phyloP scores from a whole-genome alignment of 2,329 filamentous ascomycete genomes.

The Cladobotryum mycophilum region DNA sequence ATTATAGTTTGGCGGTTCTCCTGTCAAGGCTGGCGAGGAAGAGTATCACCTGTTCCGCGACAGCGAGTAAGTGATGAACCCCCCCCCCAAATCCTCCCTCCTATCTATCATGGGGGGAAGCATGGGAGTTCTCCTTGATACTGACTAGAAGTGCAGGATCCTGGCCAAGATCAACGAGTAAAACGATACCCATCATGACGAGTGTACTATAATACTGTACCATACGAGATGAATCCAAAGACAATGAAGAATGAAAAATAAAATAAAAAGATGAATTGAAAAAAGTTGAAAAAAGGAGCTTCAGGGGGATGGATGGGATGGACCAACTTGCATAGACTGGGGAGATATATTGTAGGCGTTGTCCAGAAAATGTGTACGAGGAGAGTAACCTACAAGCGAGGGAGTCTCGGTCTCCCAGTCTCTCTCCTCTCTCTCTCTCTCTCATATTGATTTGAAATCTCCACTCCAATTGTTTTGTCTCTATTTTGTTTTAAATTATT shows the following conservation, averaged over 20 bases:
- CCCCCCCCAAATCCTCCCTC: no score
- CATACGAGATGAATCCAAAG: slow-evolving; percentile 19
- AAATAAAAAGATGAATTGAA: background rate
- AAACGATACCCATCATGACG: slow-evolving; percentile 18
- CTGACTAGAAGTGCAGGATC: slow-evolving; percentile 52
- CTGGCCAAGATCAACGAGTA: slow-evolving; percentile 99
- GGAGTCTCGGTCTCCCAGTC: slow-evolving; percentile 13
- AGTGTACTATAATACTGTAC: slow-evolving; percentile 31
- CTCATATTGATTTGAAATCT: slow-evolving; percentile 22
- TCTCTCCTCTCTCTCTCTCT: no score
- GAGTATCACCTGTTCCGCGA: slow-evolving; percentile 96
- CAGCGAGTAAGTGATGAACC: slow-evolving; percentile 78
- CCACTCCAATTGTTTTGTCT: slow-evolving; percentile 15
- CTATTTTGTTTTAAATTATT: background rate
- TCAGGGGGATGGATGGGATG: background rate
- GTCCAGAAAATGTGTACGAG: slow-evolving; percentile 8
- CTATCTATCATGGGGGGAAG: no score
- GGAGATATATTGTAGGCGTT: background rate
- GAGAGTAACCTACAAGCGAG: slow-evolving; percentile 5
- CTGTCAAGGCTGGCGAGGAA: slow-evolving; percentile 95
- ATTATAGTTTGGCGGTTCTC: slow-evolving; percentile 80
- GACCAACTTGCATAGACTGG: slow-evolving; percentile 6
- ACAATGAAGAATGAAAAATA: background rate
- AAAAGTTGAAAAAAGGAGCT: background rate
- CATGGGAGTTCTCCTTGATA: background rate